Evolutionary conservation across 371 early-diverging fungal species (phyloP), one percentile per base, ranked within the genome.

Genomic region (Haplosporangium sp.): DNA sequence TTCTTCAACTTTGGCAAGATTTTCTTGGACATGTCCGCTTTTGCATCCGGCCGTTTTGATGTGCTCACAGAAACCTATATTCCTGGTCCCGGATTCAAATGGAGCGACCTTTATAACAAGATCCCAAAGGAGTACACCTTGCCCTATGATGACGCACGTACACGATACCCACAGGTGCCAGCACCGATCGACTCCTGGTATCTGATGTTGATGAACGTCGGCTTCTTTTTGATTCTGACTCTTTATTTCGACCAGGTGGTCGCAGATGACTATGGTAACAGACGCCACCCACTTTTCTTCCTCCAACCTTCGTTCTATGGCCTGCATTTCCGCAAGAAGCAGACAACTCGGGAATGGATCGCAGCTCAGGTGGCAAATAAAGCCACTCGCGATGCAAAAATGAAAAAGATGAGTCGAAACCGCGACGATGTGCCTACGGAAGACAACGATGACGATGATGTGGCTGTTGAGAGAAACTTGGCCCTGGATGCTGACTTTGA

Each of bases 1-100:
- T 92, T 92, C 82, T 92, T 91, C 86, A 90, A 91, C 82, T 92
- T 91, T 83, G 91, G 92, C 48, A 86, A 87, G 62, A 80, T 91
- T 59, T 92, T 89, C 76, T 65, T 91, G 47, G 91, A 92, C 74
- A 86, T 92, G 65, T 81, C 86, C 18, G 72, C 63, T n/a, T 81
- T 85, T 61, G 85, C 92, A 10, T 83, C 91, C 0, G 92, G 92
- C 9, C 74, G 75, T 11, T 69, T 86, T 45, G 92, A 92, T 76
- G 10, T 60, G 16, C 73, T 91, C 46, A 90, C 92, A 1, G 55
- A 75, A 62, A 89, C 88, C 11, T 86, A 73, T 37, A 85, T 89
- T 68, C 83, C 86, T 3, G 89, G 88, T 21, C 87, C 87, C 9
- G 90, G 89, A 5, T 90, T 90, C 81, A 64, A 84, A 14, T 90